phyloP scores from a whole-genome alignment of 129 eudicot genomes.

The Erigeron canadensis region DNA sequence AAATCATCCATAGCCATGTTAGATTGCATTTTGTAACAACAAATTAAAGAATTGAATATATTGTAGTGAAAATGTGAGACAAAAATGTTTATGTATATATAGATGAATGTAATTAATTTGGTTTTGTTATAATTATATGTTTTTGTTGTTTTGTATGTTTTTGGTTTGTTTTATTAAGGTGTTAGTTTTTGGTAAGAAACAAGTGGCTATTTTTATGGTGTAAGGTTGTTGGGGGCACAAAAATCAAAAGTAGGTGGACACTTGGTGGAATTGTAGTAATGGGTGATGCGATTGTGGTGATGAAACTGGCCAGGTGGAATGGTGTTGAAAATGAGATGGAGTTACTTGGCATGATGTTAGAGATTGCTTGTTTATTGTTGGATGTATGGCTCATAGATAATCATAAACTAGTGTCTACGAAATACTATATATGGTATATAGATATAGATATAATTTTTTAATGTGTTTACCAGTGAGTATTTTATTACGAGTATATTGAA shows the following conservation, averaged over 20 bases:
- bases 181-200: constrained; percentile 4
- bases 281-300: constrained; percentile 20
- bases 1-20: constrained; percentile 30
- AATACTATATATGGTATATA: too few relatives aligned
- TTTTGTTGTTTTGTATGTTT: background rate
- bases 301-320: constrained; percentile 20
- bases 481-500: too few relatives aligned
- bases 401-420: background rate
- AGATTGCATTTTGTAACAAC: background rate
- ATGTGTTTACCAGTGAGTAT: too few relatives aligned
- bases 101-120: background rate
- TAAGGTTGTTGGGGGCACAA: constrained; percentile 23
- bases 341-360: constrained; percentile 12
- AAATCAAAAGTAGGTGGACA: constrained; percentile 26
- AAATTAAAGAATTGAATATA: background rate
- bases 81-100: too few relatives aligned
- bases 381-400: constrained; percentile 11
- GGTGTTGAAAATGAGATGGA: background rate
- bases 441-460: too few relatives aligned
- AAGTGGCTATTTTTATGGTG: constrained; percentile 20
- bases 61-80: constrained; percentile 2
- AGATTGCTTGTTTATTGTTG: constrained; percentile 9
- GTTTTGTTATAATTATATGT: background rate
- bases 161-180: background rate
- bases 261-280: constrained; percentile 14